Evolutionary conservation across 139 green algal species (phyloP).

Genomic region (Chlorella vulgaris): DNA sequence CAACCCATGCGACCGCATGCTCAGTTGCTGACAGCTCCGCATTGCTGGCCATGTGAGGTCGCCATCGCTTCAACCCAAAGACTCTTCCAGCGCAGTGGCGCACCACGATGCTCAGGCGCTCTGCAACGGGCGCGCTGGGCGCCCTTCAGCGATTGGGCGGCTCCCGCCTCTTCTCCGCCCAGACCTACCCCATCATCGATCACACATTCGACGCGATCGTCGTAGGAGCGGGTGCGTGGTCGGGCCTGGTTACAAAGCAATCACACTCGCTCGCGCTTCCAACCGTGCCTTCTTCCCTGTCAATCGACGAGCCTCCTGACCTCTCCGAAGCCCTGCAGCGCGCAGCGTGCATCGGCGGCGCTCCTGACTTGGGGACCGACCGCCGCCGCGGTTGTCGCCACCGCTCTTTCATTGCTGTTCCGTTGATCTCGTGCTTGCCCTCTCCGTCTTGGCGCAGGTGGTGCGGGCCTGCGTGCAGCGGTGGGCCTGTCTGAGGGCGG

Average conservation of each 20-base stretch:
- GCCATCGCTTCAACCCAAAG: background rate
- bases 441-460: slow-evolving; percentile 29
- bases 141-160: background rate
- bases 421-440: background rate
- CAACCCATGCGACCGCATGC: too few relatives aligned
- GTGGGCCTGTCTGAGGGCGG: slow-evolving; percentile 94
- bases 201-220: slow-evolving; percentile 98
- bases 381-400: background rate
- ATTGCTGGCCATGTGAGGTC: too few relatives aligned
- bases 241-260: background rate
- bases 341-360: too few relatives aligned
- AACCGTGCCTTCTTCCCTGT: too few relatives aligned
- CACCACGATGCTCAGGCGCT: background rate
- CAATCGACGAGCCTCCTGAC: too few relatives aligned
- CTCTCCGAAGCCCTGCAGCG: too few relatives aligned
- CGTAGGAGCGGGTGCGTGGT: slow-evolving; percentile 84
- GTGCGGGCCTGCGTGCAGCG: slow-evolving; percentile 91
- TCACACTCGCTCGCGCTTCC: too few relatives aligned
- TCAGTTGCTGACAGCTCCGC: too few relatives aligned
- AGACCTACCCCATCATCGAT: slow-evolving; percentile 91
- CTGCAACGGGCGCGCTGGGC: background rate
- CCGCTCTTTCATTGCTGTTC: too few relatives aligned
- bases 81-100: background rate
- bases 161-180: slow-evolving; percentile 13
- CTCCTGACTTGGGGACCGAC: too few relatives aligned